Percentiles rank a stretch among this genome's conserved stretches.
phyloP scores from a whole-genome alignment of 202 grass and related monocot genomes.

The Eragrostis tef region DNA sequence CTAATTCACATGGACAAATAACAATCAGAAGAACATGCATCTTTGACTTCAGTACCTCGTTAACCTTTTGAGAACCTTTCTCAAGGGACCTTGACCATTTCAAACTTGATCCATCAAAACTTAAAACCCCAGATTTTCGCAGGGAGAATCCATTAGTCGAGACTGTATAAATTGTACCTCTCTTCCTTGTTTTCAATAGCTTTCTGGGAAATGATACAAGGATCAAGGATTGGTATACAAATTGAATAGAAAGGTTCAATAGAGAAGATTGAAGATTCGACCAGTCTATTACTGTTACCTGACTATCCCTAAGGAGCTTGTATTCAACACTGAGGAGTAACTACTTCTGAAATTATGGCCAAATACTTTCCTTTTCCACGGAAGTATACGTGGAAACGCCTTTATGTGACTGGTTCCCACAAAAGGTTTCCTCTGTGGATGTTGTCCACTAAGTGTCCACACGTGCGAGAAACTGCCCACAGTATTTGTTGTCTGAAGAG shows the following conservation, averaged over 20 bases:
- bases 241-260: conserved; percentile 36
- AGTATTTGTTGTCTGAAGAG: conserved; percentile 60
- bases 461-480: conserved; percentile 65
- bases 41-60: conserved; percentile 49
- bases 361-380: conserved; percentile 86
- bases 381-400: conserved; percentile 75
- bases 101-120: conserved; percentile 66
- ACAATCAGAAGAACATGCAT: conserved; percentile 25
- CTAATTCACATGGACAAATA: conserved; percentile 6
- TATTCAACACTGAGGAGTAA: conserved; percentile 53
- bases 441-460: conserved; percentile 75
- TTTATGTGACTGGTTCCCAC: conserved; percentile 51
- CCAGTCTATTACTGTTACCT: conserved; percentile 53
- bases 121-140: conserved; percentile 71
- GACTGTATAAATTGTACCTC: conserved; percentile 70
- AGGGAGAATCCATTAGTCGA: conserved; percentile 89
- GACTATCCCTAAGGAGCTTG: conserved; percentile 58
- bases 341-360: conserved; percentile 61
- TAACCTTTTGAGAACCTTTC: conserved; percentile 72
- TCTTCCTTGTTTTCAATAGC: conserved; percentile 77
- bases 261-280: conserved; percentile 24
- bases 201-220: conserved; percentile 56
- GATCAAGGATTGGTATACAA: conserved; percentile 38
- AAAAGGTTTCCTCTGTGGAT: conserved; percentile 58
- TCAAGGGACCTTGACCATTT: conserved; percentile 98